Base-by-base conservation (phyloP, 169 alveolate species). In the Eimeria falciformis region DNA sequence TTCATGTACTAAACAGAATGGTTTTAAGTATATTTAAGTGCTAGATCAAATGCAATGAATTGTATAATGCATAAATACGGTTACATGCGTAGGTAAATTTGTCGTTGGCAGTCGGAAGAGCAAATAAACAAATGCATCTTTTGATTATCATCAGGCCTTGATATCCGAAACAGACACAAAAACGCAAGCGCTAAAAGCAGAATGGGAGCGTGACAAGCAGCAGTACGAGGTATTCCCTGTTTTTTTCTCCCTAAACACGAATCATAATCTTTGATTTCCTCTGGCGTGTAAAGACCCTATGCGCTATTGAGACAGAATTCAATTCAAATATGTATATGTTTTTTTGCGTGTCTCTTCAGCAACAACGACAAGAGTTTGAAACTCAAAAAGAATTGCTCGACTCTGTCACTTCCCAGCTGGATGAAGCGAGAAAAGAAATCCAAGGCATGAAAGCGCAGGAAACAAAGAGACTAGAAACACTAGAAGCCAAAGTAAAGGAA, bases 401-500 rank as follows among this genome's bases (percentile, higher is more conserved):
- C 23, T 45, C n/a, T 43, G 40, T 84, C n/a, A 9, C 47, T 21
- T 9, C 27, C 62, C 29, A 84, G 45, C 53, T 65, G 43, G n/a
- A 6, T 1, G 69, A 40, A 40, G 56, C 91, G 2, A 73, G 47
- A 18, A 29, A 58, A 21, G 40, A 43, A 25, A 68, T 45, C 50
- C 66, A 68, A n/a, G 43, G 29, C 6, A 33, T 25, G 17, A 66
- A 46, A 27, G 23, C 23, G 46, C 45, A 68, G 7, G 78, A 68
- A 23, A 73, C 46, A 12, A 1, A 0, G 40, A 56, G 18, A 47
- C 55, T 86, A 12, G 83, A 86, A 69, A 33, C 73, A 4, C 23
- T 86, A 12, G 92, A 66, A 53, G 75, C 50, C 2, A 86, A 86
- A 68, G 85, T 86, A 37, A 68, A 69, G 27, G 85, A 86, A n/a